phyloP scores from a whole-genome alignment of 2,329 filamentous ascomycete genomes.

The Exophiala sp. region DNA sequence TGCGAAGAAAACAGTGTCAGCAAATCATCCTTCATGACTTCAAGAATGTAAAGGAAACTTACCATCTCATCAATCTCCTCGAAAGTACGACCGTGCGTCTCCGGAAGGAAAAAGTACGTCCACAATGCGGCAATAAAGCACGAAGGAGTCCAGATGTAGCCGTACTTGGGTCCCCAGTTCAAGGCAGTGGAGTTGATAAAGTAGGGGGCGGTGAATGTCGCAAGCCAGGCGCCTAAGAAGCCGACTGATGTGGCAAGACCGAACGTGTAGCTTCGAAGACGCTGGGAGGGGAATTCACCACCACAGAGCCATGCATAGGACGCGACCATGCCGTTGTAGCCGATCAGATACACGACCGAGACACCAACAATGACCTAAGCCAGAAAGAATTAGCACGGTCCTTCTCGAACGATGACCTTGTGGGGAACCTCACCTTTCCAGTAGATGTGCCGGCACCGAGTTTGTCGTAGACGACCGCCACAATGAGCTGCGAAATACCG shows the following conservation, averaged over 20 bases:
- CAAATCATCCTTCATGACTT: neutral
- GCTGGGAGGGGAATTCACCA: constrained; percentile 56
- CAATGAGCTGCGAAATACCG: constrained; percentile 53
- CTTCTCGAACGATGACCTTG: constrained; percentile 26
- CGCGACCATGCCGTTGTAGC: constrained; percentile 54
- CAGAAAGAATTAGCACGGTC: constrained; percentile 28
- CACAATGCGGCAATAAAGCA: constrained; percentile 19
- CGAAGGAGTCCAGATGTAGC: constrained; percentile 51
- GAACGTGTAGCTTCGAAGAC: constrained; percentile 56
- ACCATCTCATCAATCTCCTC: constrained; percentile 30
- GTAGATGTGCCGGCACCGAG: constrained; percentile 35
- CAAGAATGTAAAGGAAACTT: neutral
- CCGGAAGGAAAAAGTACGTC: constrained; percentile 43
- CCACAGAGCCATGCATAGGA: constrained; percentile 55
- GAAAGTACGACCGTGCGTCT: constrained; percentile 48
- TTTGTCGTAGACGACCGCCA: constrained; percentile 52
- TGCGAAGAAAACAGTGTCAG: constrained; percentile 17
- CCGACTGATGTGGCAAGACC: constrained; percentile 53
- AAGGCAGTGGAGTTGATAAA: constrained; percentile 56
- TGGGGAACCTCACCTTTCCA: constrained; percentile 25
- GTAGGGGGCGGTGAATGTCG: constrained; percentile 58
- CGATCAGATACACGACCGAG: constrained; percentile 53
- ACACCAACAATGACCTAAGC: constrained; percentile 53
- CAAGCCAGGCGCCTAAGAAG: constrained; percentile 56
- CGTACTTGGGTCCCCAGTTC: constrained; percentile 57